phyloP scores from a whole-genome alignment of 371 early-diverging fungal genomes.

The Rhizopus delemar region DNA sequence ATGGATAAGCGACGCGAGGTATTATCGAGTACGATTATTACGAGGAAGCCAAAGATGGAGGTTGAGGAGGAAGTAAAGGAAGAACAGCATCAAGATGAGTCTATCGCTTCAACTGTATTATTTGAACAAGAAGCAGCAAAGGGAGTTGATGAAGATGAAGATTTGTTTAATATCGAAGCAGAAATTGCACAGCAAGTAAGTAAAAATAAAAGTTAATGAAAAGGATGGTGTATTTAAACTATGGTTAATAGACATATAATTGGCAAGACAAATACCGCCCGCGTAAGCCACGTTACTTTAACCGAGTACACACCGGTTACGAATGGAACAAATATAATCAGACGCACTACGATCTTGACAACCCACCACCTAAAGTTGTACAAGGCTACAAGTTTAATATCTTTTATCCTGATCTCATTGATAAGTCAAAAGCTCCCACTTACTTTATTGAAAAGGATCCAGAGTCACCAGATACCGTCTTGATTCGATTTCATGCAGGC shows the following conservation, averaged over 20 bases:
- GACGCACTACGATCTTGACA: constrained; percentile 94
- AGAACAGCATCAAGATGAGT: constrained; percentile 32
- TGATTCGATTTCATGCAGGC: constrained; percentile 88
- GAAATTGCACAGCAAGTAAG: constrained; percentile 57
- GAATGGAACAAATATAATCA: constrained; percentile 99
- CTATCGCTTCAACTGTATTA: constrained; percentile 46
- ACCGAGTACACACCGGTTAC: constrained; percentile 93
- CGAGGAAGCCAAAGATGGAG: constrained; percentile 40
- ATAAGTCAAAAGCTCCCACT: constrained; percentile 84
- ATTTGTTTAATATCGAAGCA: constrained; percentile 79
- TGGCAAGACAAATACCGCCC: constrained; percentile 95
- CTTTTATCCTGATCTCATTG: constrained; percentile 96
- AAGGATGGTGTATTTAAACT: background rate
- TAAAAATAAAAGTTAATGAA: background rate
- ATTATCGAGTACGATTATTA: constrained; percentile 58
- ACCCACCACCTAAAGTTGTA: constrained; percentile 96
- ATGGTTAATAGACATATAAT: constrained; percentile 54
- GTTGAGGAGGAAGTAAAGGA: constrained; percentile 24
- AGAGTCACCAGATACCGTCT: constrained; percentile 72
- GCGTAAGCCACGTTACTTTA: constrained; percentile 92
- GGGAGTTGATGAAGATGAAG: constrained; percentile 80
- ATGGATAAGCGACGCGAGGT: constrained; percentile 61
- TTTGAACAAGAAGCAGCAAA: constrained; percentile 75
- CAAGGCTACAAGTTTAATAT: constrained; percentile 97
- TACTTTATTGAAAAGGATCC: constrained; percentile 82